Evolutionary conservation across 257 asterid species (phyloP), one percentile per base, ranked within the genome.

Genomic region (Nyctanthes arbortristis): DNA sequence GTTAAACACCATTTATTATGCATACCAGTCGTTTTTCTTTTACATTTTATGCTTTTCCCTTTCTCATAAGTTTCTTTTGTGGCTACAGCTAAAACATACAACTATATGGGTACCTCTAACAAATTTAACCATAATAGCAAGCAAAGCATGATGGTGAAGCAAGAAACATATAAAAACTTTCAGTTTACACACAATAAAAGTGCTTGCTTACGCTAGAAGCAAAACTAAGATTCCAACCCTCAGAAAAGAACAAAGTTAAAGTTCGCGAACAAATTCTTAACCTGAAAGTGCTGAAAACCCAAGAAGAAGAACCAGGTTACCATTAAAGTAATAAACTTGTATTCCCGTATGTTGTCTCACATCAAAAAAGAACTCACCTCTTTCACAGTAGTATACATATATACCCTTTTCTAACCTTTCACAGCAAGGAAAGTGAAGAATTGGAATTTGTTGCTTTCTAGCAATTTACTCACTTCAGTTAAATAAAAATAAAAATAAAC

Each of bases 191-290:
- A 62, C 74, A 32, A 75, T 60, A 71, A 36, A 73, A 79, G 58
- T 64, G 71, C 77, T 91, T 84, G 90, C 92, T 84, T 85, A 75
- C 63, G 63, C 73, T 58, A 78, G 61, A 89, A 84, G 97, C 86
- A 87, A 88, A 63, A 67, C 61, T 61, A 78, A 82, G 81, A 85
- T 83, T 80, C 89, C 85, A 66, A 76, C 71, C 81, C 74, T 70
- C 73, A 58, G 58, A 59, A 67, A 69, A 34, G 69, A 81, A 84
- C 63, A 69, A 69, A 73, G 56, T 35, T 74, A 72, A 78, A 76
- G 78, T 70, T 47, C 67, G 52, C 72, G 65, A 73, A 25, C 20
- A 68, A 60, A 68, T 28, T 61, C 59, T 31, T 43, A 56, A 60
- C 66, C 11, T 61, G 47, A 37, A 58, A 45, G 73, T 25, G 54